Conservation (phyloP, 2,329 filamentous ascomycete species). For the Didymosphaeria variabile region DNA sequence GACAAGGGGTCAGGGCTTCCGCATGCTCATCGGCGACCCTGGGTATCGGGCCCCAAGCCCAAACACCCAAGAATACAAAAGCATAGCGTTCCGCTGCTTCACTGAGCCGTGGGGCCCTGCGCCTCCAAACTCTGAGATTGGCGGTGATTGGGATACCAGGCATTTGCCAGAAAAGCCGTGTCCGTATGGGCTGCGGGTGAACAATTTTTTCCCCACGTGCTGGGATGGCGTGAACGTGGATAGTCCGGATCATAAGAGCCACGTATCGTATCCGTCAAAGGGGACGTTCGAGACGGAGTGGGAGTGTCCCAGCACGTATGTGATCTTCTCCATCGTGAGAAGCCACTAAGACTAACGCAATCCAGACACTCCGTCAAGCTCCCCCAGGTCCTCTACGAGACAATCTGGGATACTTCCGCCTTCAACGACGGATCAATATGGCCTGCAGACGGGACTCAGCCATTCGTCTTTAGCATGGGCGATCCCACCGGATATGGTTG, state of each 20-base stretch:
- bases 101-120: constrained; percentile 17
- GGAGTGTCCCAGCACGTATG: constrained; percentile 17
- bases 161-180: constrained; percentile 53
- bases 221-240: constrained; percentile 55
- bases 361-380: constrained; percentile 21
- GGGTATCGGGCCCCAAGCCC: constrained; percentile 10
- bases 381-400: constrained; percentile 22
- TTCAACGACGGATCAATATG: constrained; percentile 22
- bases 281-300: constrained; percentile 16
- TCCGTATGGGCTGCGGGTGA: constrained; percentile 64
- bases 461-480: constrained; percentile 24
- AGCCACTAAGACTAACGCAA: not conserved
- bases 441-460: constrained; percentile 21
- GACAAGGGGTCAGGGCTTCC: constrained; percentile 24
- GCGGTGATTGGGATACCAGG: constrained; percentile 32
- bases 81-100: constrained; percentile 40
- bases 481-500: constrained; percentile 17
- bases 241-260: constrained; percentile 43
- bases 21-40: constrained; percentile 30
- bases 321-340: not conserved
- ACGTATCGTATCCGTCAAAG: constrained; percentile 64
- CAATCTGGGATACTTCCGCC: constrained; percentile 21
- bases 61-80: constrained; percentile 50
- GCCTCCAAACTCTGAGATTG: constrained; percentile 14
- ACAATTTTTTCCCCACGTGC: constrained; percentile 71